Evolutionary conservation across 768 basidiomycete genomes (phyloP).

Genomic region (Lactifluus pinguis): DNA sequence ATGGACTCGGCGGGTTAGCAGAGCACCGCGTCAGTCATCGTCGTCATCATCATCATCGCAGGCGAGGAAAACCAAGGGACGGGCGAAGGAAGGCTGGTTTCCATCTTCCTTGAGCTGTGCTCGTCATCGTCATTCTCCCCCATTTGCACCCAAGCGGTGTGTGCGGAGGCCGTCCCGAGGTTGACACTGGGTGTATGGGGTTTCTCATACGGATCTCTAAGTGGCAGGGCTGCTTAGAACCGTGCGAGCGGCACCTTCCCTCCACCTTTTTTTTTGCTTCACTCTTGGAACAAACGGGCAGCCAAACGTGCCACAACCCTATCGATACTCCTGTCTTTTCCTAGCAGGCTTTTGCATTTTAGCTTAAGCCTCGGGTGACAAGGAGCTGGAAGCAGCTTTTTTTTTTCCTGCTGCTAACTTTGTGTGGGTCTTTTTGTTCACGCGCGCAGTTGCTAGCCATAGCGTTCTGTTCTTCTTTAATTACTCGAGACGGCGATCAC

Average conservation of each 20-base stretch:
- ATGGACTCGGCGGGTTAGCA: background rate
- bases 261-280: background rate
- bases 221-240: conserved; percentile 7
- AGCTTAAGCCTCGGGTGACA: background rate
- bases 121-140: background rate
- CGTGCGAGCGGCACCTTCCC: background rate
- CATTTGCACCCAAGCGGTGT: conserved; percentile 6
- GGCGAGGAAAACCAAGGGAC: background rate
- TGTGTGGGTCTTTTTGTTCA: background rate
- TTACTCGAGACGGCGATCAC: background rate
- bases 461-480: background rate
- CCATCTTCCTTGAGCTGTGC: conserved; percentile 10
- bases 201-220: background rate
- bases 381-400: background rate
- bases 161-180: background rate
- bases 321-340: background rate
- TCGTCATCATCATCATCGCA: background rate
- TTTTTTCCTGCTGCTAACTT: background rate
- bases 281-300: background rate
- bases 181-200: background rate
- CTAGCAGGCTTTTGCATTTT: background rate
- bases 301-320: background rate
- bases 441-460: background rate
- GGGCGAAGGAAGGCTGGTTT: conserved; percentile 3
- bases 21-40: background rate